A percentile compares a stretch with the other conserved stretches of the same genome.
Evolutionary conservation across 768 basidiomycete genomes (phyloP).

Genomic region (Favolaschia claudopus): DNA sequence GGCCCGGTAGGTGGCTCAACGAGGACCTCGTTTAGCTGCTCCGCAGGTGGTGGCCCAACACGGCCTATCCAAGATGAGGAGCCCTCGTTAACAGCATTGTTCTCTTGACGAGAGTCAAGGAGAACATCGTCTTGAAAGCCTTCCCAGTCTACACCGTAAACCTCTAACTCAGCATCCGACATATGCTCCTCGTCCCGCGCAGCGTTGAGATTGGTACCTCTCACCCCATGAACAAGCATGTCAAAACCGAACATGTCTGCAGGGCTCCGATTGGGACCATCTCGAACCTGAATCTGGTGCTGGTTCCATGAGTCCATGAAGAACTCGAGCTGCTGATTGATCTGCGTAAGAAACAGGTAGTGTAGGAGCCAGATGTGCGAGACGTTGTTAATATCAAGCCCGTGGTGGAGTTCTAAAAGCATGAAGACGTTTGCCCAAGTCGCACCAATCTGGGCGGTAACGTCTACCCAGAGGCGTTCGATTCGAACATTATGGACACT

Average conservation of each 20-base stretch:
- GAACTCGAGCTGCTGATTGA: constrained; percentile 38
- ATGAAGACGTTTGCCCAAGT: constrained; percentile 48
- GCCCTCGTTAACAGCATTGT: constrained; percentile 4
- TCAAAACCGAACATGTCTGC: constrained; percentile 41
- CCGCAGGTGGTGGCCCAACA: constrained; percentile 5
- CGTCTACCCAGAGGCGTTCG: constrained; percentile 47
- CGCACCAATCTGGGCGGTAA: constrained; percentile 38
- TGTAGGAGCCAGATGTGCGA: constrained; percentile 51
- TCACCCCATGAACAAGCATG: constrained; percentile 37
- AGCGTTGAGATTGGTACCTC: constrained; percentile 20
- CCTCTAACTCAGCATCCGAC: constrained; percentile 11
- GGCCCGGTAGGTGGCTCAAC: constrained; percentile 1
- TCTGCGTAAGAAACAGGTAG: constrained; percentile 39
- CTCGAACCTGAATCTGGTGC: constrained; percentile 34
- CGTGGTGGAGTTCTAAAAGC: constrained; percentile 36
- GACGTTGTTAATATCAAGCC: constrained; percentile 34
- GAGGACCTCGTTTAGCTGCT: constrained; percentile 6
- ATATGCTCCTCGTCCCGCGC: not conserved
- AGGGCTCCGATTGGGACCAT: constrained; percentile 29
- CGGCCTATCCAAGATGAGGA: constrained; percentile 10
- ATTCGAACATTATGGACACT: constrained; percentile 49
- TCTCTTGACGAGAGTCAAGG: not conserved
- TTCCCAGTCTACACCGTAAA: constrained; percentile 21
- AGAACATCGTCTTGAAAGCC: constrained; percentile 12
- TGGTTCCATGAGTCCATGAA: constrained; percentile 46